Percentiles rank a stretch among this genome's conserved stretches.
These are phyloP conservation scores for Thalassiosira livingstoniorum DNA, from an alignment of 352 stramenopile species.

Conservation along the genomic window DNA sequence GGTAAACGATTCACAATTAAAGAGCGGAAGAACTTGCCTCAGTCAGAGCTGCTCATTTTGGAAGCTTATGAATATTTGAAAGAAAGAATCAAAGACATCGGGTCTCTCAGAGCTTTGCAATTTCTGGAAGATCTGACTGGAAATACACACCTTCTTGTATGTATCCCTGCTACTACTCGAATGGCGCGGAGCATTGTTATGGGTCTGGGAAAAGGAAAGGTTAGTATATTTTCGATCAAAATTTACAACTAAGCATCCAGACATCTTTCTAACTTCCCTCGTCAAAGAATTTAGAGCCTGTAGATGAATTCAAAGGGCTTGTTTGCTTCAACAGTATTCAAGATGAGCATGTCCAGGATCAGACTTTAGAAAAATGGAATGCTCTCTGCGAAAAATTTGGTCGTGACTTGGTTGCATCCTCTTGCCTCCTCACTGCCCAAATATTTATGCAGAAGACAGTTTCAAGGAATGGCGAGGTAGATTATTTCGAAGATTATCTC, in stretches of 20 bases:
- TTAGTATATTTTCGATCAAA: neutral
- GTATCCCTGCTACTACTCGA: constrained; percentile 11
- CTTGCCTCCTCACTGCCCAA: constrained; percentile 17
- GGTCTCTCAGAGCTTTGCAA: neutral
- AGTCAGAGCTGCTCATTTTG: constrained; percentile 7
- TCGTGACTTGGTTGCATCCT: neutral
- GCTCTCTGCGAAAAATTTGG: constrained; percentile 17
- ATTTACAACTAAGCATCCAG: neutral
- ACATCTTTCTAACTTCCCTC: neutral
- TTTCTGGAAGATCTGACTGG: neutral
- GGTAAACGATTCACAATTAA: neutral
- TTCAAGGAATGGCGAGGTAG: constrained; percentile 9
- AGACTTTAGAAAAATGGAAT: constrained; percentile 5
- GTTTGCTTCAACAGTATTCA: constrained; percentile 17
- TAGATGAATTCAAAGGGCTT: constrained; percentile 22
- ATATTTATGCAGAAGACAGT: neutral
- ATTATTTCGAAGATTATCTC: constrained; percentile 23
- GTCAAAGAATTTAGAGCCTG: constrained; percentile 16
- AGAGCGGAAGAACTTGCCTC: neutral
- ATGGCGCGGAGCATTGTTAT: constrained; percentile 21
- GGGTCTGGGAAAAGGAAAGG: constrained; percentile 20
- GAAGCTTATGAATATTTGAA: constrained; percentile 20
- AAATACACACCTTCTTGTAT: constrained; percentile 6
- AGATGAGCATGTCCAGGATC: constrained; percentile 6
- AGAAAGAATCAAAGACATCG: constrained; percentile 18